These are phyloP conservation scores for Venturiaceae sp. DNA, from an alignment of 2,329 filamentous ascomycete species.

Conservation along the genomic window DNA sequence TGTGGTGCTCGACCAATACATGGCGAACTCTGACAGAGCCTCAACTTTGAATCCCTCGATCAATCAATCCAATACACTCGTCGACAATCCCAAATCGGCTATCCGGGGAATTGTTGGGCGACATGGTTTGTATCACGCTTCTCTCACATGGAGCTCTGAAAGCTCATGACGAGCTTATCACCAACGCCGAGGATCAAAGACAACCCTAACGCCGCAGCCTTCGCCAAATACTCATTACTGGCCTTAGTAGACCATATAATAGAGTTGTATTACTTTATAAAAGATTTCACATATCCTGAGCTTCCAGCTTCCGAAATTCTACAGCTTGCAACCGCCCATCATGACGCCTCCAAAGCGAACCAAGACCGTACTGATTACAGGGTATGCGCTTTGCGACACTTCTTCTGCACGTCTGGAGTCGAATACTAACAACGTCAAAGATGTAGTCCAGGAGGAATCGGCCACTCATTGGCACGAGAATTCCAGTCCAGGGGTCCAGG, in stretches of 20 bases:
- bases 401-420: neutral
- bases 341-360: slow-evolving; percentile 8
- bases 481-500: slow-evolving; percentile 36
- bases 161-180: slow-evolving; percentile 1
- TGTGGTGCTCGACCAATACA: too few species aligned
- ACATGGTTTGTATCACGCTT: neutral
- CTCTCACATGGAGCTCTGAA: neutral
- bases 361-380: slow-evolving; percentile 25
- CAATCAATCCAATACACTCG: neutral
- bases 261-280: neutral
- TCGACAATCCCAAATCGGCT: neutral
- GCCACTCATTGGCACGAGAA: slow-evolving; percentile 47
- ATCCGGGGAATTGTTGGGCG: neutral
- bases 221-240: neutral
- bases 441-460: slow-evolving; percentile 47
- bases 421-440: slow-evolving; percentile 15
- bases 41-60: neutral
- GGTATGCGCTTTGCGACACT: slow-evolving; percentile 17
- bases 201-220: neutral
- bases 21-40: neutral
- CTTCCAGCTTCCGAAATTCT: neutral
- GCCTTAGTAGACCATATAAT: neutral
- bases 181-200: neutral
- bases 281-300: neutral
- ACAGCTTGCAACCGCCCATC: neutral